phyloP scores from a whole-genome alignment of 805 yeast genomes.

The Candida alai region DNA sequence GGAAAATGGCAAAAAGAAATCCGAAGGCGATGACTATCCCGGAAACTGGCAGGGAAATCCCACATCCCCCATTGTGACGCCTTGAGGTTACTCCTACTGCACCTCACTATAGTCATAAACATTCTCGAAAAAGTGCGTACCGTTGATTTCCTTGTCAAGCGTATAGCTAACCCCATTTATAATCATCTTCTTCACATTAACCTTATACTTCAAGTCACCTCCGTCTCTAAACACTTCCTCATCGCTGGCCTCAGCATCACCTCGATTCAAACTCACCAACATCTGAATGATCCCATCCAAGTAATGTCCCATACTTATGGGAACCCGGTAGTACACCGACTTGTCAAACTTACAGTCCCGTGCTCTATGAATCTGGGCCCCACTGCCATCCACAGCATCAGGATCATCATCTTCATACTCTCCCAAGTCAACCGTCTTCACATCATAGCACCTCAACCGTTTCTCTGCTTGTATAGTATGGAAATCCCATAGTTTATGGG shows the following conservation, averaged over 20 bases:
- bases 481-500: constrained; percentile 28
- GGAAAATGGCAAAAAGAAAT: no score
- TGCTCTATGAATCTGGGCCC: neutral
- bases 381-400: constrained; percentile 10
- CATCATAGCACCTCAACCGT: constrained; percentile 29
- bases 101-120: no score
- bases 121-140: constrained; percentile 30
- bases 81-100: no score
- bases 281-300: constrained; percentile 29
- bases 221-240: constrained; percentile 35
- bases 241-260: constrained; percentile 37
- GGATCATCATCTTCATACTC: constrained; percentile 35
- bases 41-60: no score
- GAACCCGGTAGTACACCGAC: constrained; percentile 2
- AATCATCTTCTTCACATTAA: constrained; percentile 22
- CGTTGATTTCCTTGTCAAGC: constrained; percentile 36
- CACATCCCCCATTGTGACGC: no score
- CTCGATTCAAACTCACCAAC: constrained; percentile 34
- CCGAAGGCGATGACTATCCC: no score
- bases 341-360: constrained; percentile 5
- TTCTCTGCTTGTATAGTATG: constrained; percentile 16
- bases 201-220: constrained; percentile 16
- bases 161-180: constrained; percentile 33
- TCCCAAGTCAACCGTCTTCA: constrained; percentile 31
- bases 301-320: constrained; percentile 29